Percentiles rank a stretch among this genome's conserved stretches.
Conservation (phyloP, 257 asterid genomes). For the Rehmannia glutinosa region DNA sequence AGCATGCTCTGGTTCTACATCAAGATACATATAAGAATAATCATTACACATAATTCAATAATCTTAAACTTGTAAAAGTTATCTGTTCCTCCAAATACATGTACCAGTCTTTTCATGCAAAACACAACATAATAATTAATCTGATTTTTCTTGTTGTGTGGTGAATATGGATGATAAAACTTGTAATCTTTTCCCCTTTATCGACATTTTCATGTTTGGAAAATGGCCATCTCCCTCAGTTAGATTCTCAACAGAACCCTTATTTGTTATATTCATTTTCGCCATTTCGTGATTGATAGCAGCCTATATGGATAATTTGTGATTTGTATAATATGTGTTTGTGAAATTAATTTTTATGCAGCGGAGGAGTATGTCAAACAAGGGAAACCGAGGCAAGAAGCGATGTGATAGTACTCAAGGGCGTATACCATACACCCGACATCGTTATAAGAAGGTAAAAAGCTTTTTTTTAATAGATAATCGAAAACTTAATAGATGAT, state of each 20-base stretch:
- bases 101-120: neutral
- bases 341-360: too few species aligned
- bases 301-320: too few species aligned
- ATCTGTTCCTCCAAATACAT: too few species aligned
- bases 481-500: too few species aligned
- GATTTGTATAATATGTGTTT: too few species aligned
- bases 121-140: too few species aligned
- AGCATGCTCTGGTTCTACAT: neutral
- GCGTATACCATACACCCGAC: too few species aligned
- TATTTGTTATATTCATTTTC: constrained; percentile 38
- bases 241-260: constrained; percentile 58
- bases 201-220: constrained; percentile 60
- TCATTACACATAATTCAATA: neutral
- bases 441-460: too few species aligned
- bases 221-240: constrained; percentile 35
- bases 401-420: too few species aligned
- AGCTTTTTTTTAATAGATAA: too few species aligned
- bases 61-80: neutral
- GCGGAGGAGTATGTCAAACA: too few species aligned
- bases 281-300: constrained; percentile 48
- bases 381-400: too few species aligned
- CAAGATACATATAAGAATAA: neutral
- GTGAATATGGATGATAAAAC: constrained; percentile 62
- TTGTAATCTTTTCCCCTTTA: constrained; percentile 66
- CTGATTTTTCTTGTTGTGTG: constrained; percentile 35